Evolutionary conservation across 495 filamentous ascomycete genomes (phyloP), one percentile per base, ranked within the genome.

Genomic region (Beverwykella pulmonaria): DNA sequence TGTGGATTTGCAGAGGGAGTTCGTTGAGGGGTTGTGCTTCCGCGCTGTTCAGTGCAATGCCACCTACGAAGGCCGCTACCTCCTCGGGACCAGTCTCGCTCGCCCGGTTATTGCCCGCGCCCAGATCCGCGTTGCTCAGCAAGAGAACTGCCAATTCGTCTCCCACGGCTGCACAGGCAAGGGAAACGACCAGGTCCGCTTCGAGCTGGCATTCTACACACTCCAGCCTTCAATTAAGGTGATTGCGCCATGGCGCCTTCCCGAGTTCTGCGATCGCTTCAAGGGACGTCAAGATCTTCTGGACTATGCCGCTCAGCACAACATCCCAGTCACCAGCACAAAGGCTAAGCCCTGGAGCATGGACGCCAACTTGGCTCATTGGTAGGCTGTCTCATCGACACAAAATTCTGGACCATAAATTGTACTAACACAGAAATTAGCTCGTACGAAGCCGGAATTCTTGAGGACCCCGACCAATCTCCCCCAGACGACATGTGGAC

Each of bases 321-420:
- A 85, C 70, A 93, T 97, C 61, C 92, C 93, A 30, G 92, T 97
- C 65, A 89, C 87, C 48, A 90, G 87, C 67, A 93, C 91, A 73
- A 96, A 95, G 83, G 82, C 87, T 60, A 89, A 91, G 79, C 92
- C 92, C 53, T 96, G 88, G 88, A 85, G 80, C 70, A 90, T 90
- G 86, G 92, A 95, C 68, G 91, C 91, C 78, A 97, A 96, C 81
- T 80, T 94, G 63, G 92, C 92, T 23, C 93, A 97, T 78, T 96
- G 39, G 48, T 26, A 50, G 9, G 48, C 25, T 48, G n/a, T 48
- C 44, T 48, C 44, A 48, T 48, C 7, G n/a, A 48, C 44, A 23
- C 44, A 4, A n/a, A n/a, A 19, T 19, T 48, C 44, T 8, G 15
- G n/a, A 7, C 48, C 19, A 26, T n/a, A 12, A 44, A n/a, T 44